phyloP scores from a whole-genome alignment of 192 early-diverging fungal genomes.

The Chytriomyces confervae region DNA sequence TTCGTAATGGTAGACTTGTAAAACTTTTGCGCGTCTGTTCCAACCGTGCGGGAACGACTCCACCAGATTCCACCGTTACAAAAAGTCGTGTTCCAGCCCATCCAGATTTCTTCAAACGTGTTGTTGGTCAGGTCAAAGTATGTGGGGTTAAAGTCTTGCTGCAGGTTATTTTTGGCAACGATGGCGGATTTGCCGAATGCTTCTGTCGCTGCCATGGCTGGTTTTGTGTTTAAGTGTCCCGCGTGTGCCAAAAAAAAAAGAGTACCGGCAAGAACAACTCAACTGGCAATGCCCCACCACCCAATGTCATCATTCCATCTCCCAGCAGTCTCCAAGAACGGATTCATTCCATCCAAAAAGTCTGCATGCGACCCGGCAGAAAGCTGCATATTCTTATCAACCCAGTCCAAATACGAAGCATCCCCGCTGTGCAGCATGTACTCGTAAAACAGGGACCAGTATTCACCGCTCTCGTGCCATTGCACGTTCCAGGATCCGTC shows the following conservation, averaged over 20 bases:
- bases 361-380: slow-evolving; percentile 15
- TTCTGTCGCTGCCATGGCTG: slow-evolving; percentile 35
- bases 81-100: slow-evolving; percentile 38
- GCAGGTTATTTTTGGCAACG: background rate
- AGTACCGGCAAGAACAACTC: slow-evolving; percentile 25
- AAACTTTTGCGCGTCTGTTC: background rate
- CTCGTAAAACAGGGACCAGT: slow-evolving; percentile 20
- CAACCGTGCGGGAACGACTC: slow-evolving; percentile 7
- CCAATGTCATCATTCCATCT: slow-evolving; percentile 45
- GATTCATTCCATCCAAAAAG: slow-evolving; percentile 25
- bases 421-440: slow-evolving; percentile 24
- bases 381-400: slow-evolving; percentile 16
- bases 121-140: slow-evolving; percentile 38
- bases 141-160: slow-evolving; percentile 1
- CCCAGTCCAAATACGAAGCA: slow-evolving; percentile 13
- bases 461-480: slow-evolving; percentile 33
- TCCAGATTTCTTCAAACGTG: slow-evolving; percentile 47
- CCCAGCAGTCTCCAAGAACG: slow-evolving; percentile 26
- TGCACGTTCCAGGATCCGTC: slow-evolving; percentile 31
- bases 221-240: no score
- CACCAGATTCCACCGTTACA: slow-evolving; percentile 62
- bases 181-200: slow-evolving; percentile 1
- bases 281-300: slow-evolving; percentile 50
- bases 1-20: slow-evolving; percentile 50
- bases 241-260: slow-evolving; percentile 6